phyloP scores from a whole-genome alignment of 257 asterid species.

The Eustoma russellianum region DNA sequence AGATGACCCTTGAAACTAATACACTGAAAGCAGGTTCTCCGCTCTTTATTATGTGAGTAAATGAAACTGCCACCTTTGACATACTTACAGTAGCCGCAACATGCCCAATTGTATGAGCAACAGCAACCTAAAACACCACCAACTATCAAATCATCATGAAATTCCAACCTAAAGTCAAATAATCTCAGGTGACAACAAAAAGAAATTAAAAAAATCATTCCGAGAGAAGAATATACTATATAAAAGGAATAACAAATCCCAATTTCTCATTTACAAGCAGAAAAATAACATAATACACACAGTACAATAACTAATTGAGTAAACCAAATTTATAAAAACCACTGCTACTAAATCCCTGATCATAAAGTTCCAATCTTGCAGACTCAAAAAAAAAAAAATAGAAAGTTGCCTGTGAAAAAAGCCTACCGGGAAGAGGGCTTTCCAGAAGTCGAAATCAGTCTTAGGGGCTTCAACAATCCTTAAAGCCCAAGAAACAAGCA shows the following conservation, averaged over 20 bases:
- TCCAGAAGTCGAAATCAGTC: slow-evolving; percentile 98
- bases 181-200: neutral
- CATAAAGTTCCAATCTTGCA: no score
- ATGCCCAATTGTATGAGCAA: slow-evolving; percentile 98
- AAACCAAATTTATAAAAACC: neutral
- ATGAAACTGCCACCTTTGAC: slow-evolving; percentile 98
- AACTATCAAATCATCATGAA: slow-evolving; percentile 1
- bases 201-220: no score
- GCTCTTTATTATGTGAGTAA: slow-evolving; percentile 93
- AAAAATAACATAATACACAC: slow-evolving; percentile 4
- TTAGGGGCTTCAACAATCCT: slow-evolving; percentile 80
- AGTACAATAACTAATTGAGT: neutral
- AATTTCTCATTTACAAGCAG: neutral
- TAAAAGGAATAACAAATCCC: slow-evolving; percentile 14
- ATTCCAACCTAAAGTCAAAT: slow-evolving; percentile 15
- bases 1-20: slow-evolving; percentile 64
- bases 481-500: slow-evolving; percentile 79
- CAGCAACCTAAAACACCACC: slow-evolving; percentile 80
- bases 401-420: slow-evolving; percentile 2
- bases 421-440: slow-evolving; percentile 81
- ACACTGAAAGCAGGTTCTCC: slow-evolving; percentile 97
- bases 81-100: slow-evolving; percentile 98
- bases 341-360: neutral
- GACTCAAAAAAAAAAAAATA: neutral
- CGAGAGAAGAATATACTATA: slow-evolving; percentile 8